Percentiles rank a stretch among this genome's conserved stretches.
phyloP scores from a whole-genome alignment of 2,329 filamentous ascomycete genomes.

The Epichloe elymi region DNA sequence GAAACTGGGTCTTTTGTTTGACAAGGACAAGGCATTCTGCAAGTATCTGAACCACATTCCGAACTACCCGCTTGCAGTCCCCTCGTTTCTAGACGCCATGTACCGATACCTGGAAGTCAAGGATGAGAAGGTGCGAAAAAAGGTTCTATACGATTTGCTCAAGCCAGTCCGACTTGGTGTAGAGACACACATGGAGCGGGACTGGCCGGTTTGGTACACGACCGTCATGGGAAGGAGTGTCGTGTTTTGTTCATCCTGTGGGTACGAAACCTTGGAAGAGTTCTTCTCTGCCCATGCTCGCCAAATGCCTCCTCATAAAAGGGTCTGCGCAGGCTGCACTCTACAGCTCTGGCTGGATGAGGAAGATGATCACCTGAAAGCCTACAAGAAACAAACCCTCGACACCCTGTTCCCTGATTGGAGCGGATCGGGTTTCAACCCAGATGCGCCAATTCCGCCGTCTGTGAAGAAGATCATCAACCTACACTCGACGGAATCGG shows the following conservation, averaged over 20 bases:
- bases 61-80: constrained; percentile 15
- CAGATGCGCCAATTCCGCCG: constrained; percentile 16
- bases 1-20: constrained; percentile 18
- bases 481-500: constrained; percentile 8
- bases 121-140: constrained; percentile 6
- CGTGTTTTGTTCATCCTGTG: constrained; percentile 22
- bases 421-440: constrained; percentile 15
- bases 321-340: constrained; percentile 18
- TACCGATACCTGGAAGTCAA: constrained; percentile 12
- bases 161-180: constrained; percentile 19
- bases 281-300: constrained; percentile 13
- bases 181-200: constrained; percentile 7
- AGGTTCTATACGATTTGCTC: constrained; percentile 19
- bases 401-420: constrained; percentile 15
- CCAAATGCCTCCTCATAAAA: constrained; percentile 3
- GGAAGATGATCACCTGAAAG: constrained; percentile 17
- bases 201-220: constrained; percentile 15
- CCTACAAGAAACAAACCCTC: constrained; percentile 9
- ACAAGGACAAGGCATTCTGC: constrained; percentile 16
- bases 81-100: constrained; percentile 20
- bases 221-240: constrained; percentile 12
- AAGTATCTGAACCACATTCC: constrained; percentile 18
- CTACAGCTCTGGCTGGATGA: constrained; percentile 18
- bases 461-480: constrained; percentile 10
- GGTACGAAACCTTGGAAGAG: constrained; percentile 18